Evolutionary conservation across 371 early-diverging fungal genomes (phyloP), one percentile per base, ranked within the genome.

Genomic region (Gilbertella persicaria): DNA sequence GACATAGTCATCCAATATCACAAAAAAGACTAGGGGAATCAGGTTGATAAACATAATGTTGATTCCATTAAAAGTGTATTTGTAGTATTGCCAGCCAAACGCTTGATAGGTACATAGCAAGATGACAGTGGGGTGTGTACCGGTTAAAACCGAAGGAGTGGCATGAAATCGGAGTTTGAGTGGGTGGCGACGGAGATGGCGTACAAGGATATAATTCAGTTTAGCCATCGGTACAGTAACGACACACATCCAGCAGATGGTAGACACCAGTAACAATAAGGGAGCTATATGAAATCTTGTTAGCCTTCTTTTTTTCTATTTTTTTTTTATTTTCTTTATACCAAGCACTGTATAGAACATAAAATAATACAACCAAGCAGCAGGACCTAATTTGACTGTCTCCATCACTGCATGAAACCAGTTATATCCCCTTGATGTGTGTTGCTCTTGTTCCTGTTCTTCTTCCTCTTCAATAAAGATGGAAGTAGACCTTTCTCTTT

Each of bases 11-110:
- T 93, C 90, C 19, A 91, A 63, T 19, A 96, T 84, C 4, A 85
- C 84, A 64, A 91, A 90, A 30, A 88, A 66, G 0, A 88, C 92
- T 13, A 96, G 70, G 1, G 88, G 83, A 26, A 95, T 68, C 66
- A 96, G 67, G 71, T 98, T 96, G 79, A 97, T 90, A 58, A 98
- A 90, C 53, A 96, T 85, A 50, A 98, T 94, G 73, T 97, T 98
- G 78, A 95, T 88, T 17, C 97, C 98, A 55, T 95, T 94, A 38
- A 91, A 83, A 20, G 97, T 97, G 70, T 94, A 96, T 73, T 92
- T 92, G 83, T 90, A 91, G 71, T 93, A 93, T 64, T 87, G 85
- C 58, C 86, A 72, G 13, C 93, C 94, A 40, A 88, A 74, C 0
- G 91, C 92, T 24, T 88, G 80, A 60, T 85, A 87, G 0, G 90